Base-by-base conservation (phyloP, 768 basidiomycete genomes). In the Dentipellis sp. region DNA sequence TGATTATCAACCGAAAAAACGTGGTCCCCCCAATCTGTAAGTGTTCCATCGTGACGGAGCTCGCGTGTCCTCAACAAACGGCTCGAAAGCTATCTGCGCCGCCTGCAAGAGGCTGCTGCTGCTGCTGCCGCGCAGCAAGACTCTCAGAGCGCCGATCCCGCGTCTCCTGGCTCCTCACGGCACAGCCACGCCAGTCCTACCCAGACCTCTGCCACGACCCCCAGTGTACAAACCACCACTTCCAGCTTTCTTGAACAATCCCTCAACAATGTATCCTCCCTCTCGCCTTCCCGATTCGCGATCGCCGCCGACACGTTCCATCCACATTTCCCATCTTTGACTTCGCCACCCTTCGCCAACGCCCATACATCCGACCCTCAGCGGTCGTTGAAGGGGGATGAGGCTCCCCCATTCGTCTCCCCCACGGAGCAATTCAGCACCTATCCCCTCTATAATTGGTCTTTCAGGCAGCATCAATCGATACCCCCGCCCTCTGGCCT, bases 1-100 rank as follows among this genome's bases (percentile, higher is more conserved):
- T 63, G 88, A 91, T 66, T 94, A 94, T 67, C 88, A 90, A 67
- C 93, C 93, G 17, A 93, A 93, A 76, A 94, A 94, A 70, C 76
- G 93, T 55, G 93, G 93, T 0, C 93, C 93, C 3, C 93, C 92
- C 1, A 94, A 94, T 69, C 75, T 93, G 88, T 94, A 70, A 70
- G 83, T 50, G 35, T 29, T 29, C 37, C 42, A 46, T 45, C 52
- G 35, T 38, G 22, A 48, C 47, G 36, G 17, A 53, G 49, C 40
- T 29, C 42, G 40, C 48, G 65, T 56, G 64, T 54, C 50, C 51
- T 54, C 45, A 47, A 56, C 52, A 19, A 47, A 54, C 29, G 52
- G 23, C 29, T 40, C 10, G 8, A 23, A 59, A 91, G 87, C 56
- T 92, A 91, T 68, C 72, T 92, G 49, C 81, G 89, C 42, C 78